Base-by-base conservation (phyloP, 176 grass and related monocot genomes). In the Saccharum spontaneum region DNA sequence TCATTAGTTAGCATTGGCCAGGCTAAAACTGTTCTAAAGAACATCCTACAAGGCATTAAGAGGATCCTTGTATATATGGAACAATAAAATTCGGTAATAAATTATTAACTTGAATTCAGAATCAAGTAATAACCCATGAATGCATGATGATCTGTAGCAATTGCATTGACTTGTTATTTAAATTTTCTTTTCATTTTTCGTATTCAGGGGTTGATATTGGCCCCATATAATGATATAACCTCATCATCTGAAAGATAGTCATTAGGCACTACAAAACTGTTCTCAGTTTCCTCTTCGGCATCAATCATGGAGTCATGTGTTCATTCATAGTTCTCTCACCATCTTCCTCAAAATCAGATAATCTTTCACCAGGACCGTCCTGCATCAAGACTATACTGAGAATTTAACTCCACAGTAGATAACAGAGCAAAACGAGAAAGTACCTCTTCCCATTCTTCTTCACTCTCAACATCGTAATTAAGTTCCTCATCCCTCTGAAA, bases 371-470 rank as follows among this genome's bases (percentile, higher is more conserved):
- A 37, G 89, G 66, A 55, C 85, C 85, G 44, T 88, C 89, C 86
- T 91, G 82, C 39, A 74, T 18, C 15, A 78, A 77, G 75, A 65
- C 12, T 15, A 54, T 15, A 62, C n/a, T 82, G 15, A 70, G 31
- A 49, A 38, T n/a, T 44, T 52, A 50, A 65, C 39, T 85, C n/a
- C 54, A 17, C 3, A 67, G 76, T 6, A 72, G 28, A 28, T 28
- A 16, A 68, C 7, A 49, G 44, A 20, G 34, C 46, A 28, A 37
- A 67, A 54, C 23, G 7, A 60, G 33, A 23, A 44, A 36, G 13
- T 82, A 91, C 90, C 90, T 91, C 90, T 81, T 91, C 85, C 82
- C 85, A 91, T 84, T 91, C 85, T 79, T 91, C 90, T 60, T 91
- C 90, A 78, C 90, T 91, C 65, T 91, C 78, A 78, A 85, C 66